Evolutionary conservation across 768 basidiomycete species (phyloP).

Genomic region (Paxillus ammoniavirescens): DNA sequence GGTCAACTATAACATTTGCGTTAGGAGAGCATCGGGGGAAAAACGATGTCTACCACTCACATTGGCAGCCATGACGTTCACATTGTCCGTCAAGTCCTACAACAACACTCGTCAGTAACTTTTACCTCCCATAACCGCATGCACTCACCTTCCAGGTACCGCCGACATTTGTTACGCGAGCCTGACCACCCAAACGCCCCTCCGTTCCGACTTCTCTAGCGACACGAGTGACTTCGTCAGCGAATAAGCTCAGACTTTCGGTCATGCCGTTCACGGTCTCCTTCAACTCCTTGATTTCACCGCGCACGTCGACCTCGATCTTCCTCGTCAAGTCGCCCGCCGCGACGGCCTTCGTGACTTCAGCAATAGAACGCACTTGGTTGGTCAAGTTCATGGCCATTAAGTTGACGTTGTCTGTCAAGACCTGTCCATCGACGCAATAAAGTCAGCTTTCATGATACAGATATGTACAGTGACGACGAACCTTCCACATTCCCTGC

Average conservation of each 20-base stretch:
- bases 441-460: conserved; percentile 15
- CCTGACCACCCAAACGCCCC: conserved; percentile 92
- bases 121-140: not conserved
- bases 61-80: conserved; percentile 94
- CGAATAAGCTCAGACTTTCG: conserved; percentile 78
- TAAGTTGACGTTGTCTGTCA: conserved; percentile 82
- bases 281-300: conserved; percentile 88
- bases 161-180: conserved; percentile 88
- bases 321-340: conserved; percentile 91
- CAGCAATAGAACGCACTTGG: conserved; percentile 86
- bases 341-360: conserved; percentile 95
- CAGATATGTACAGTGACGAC: conserved; percentile 4
- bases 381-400: conserved; percentile 91
- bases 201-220: conserved; percentile 98
- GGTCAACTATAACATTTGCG: conserved; percentile 59
- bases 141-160: conserved; percentile 86
- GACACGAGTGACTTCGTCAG: conserved; percentile 81
- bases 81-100: conserved; percentile 87
- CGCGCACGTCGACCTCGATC: conserved; percentile 87
- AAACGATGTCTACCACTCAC: conserved; percentile 40
- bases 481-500: conserved; percentile 91
- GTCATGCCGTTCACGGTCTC: conserved; percentile 98
- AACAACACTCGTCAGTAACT: conserved; percentile 12
- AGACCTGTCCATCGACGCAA: conserved; percentile 32
- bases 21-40: not conserved